Evolutionary conservation across 2,329 filamentous ascomycete genomes (phyloP).

Genomic region (Pseudohalonectria lignicola): DNA sequence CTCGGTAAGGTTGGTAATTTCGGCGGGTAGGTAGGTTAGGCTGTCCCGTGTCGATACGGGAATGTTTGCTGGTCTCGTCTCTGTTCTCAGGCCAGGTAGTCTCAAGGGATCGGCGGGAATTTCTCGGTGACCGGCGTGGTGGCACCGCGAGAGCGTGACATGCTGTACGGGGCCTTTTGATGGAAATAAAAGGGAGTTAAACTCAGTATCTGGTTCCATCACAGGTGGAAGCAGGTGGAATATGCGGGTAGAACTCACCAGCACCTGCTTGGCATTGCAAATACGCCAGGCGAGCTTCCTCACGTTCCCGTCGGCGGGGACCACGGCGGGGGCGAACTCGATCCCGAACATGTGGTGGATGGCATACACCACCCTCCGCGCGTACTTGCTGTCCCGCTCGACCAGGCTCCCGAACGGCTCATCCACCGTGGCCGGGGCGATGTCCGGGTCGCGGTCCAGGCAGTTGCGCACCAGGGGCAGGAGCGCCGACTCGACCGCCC

Average conservation of each 20-base stretch:
- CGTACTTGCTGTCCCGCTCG: constrained; percentile 80
- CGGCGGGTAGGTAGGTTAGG: no score
- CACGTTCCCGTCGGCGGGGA: constrained; percentile 84
- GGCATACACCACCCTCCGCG: constrained; percentile 83
- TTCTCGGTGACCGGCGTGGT: constrained; percentile 43
- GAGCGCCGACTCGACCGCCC: constrained; percentile 64
- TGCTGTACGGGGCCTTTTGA: constrained; percentile 56
- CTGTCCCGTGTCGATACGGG: no score
- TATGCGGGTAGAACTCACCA: constrained; percentile 46
- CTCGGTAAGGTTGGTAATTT: no score
- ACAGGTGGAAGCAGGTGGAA: neutral
- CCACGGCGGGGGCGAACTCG: constrained; percentile 86
- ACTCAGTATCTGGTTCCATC: constrained; percentile 6
- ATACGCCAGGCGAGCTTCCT: constrained; percentile 88
- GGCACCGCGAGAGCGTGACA: constrained; percentile 53
- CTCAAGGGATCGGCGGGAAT: constrained; percentile 18
- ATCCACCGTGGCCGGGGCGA: constrained; percentile 69
- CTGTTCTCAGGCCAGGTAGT: no score
- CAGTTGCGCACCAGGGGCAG: constrained; percentile 83
- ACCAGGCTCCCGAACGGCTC: constrained; percentile 80
- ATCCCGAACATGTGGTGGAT: constrained; percentile 96
- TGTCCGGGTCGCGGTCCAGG: constrained; percentile 82
- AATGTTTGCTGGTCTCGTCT: no score
- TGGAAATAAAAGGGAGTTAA: constrained; percentile 6
- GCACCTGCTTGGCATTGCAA: constrained; percentile 87